These are phyloP conservation scores for Thraustochytrium striatum DNA, from an alignment of 352 stramenopile species.

Conservation along the genomic window DNA sequence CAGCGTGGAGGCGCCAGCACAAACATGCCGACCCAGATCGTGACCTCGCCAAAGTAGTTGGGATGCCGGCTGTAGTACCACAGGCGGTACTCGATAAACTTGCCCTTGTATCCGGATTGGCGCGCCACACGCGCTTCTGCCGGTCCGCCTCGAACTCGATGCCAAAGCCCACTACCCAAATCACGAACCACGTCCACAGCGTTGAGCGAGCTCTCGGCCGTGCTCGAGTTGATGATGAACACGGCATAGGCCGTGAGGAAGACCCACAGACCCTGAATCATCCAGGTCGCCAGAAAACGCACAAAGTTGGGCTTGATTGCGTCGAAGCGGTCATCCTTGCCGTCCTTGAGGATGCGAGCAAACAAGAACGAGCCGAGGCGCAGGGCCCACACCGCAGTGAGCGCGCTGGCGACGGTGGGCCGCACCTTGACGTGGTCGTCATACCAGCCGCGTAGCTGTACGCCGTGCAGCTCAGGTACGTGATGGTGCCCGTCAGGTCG, in stretches of 20 bases:
- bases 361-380: constrained; percentile 74
- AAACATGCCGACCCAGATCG: constrained; percentile 57
- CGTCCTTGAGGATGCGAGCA: constrained; percentile 64
- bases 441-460: constrained; percentile 51
- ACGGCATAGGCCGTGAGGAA: constrained; percentile 68
- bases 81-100: constrained; percentile 52
- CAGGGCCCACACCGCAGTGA: constrained; percentile 72
- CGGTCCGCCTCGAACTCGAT: constrained; percentile 49
- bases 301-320: constrained; percentile 66
- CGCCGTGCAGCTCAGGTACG: constrained; percentile 56
- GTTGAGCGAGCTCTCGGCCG: neutral
- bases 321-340: constrained; percentile 69
- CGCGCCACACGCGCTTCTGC: constrained; percentile 34
- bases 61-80: constrained; percentile 56
- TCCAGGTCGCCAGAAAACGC: constrained; percentile 72
- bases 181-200: constrained; percentile 42
- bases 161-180: constrained; percentile 43
- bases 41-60: constrained; percentile 59
- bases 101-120: constrained; percentile 46
- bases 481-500: constrained; percentile 71
- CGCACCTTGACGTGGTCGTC: constrained; percentile 58
- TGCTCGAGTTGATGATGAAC: constrained; percentile 45
- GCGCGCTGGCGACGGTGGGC: constrained; percentile 59
- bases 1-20: constrained; percentile 56
- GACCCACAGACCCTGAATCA: constrained; percentile 72